phyloP scores from a whole-genome alignment of 2,329 filamentous ascomycete genomes.

The Fusarium tricinctum region DNA sequence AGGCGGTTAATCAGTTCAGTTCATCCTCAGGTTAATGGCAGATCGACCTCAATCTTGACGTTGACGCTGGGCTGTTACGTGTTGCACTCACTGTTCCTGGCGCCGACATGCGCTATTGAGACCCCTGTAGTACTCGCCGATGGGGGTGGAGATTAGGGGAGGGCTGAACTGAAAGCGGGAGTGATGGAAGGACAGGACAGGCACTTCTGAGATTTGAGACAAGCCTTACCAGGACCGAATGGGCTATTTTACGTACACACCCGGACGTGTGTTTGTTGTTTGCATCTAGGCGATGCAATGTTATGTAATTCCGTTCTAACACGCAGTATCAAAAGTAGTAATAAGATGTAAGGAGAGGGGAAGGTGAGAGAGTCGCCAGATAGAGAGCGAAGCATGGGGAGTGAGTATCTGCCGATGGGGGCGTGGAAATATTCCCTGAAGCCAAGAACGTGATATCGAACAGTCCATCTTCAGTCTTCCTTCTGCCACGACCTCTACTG shows the following conservation, averaged over 20 bases:
- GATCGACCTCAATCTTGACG: conserved; percentile 32
- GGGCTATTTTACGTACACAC: conserved; percentile 20
- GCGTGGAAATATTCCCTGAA: conserved; percentile 10
- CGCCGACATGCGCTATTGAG: conserved; percentile 32
- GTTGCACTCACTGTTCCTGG: conserved; percentile 37
- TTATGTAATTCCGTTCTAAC: not conserved
- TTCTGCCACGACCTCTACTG: not conserved
- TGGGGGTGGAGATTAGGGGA: conserved; percentile 13
- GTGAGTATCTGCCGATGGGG: conserved; percentile 23
- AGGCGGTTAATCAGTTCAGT: conserved; percentile 10
- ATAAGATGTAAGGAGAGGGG: conserved; percentile 20
- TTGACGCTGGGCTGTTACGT: conserved; percentile 23
- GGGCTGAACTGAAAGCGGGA: not conserved
- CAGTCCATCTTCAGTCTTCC: conserved; percentile 3
- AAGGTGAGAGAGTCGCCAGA: conserved; percentile 9
- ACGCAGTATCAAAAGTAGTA: conserved; percentile 14
- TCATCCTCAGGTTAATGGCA: conserved; percentile 21
- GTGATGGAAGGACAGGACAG: not conserved
- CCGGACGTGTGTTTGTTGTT: conserved; percentile 1
- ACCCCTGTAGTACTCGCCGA: conserved; percentile 25
- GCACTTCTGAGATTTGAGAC: not conserved
- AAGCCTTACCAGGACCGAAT: conserved; percentile 3
- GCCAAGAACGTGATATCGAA: conserved; percentile 23
- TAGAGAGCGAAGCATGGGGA: conserved; percentile 7
- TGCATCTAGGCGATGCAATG: not conserved